These are phyloP conservation scores for Leishmania arabica DNA, from an alignment of 208 protist species.

Conservation along the genomic window DNA sequence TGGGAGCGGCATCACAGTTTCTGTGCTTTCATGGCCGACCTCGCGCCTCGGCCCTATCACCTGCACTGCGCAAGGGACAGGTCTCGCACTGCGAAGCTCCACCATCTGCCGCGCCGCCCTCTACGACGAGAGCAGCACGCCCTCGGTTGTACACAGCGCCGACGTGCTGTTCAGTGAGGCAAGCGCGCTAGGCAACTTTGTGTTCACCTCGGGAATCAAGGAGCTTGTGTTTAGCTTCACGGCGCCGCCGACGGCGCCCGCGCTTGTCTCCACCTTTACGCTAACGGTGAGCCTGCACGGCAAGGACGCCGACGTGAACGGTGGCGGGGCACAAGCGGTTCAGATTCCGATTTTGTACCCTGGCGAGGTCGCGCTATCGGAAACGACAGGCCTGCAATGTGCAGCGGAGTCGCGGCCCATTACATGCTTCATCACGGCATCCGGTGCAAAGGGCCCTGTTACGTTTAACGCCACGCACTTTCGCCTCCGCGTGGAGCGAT, in stretches of 20 bases:
- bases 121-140: slow-evolving; percentile 29
- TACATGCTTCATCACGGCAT: slow-evolving; percentile 36
- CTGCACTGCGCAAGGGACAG: slow-evolving; percentile 28
- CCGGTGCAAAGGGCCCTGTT: slow-evolving; percentile 36
- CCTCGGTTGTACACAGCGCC: slow-evolving; percentile 34
- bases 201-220: slow-evolving; percentile 35
- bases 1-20: slow-evolving; percentile 39
- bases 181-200: slow-evolving; percentile 39
- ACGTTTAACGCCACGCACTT: slow-evolving; percentile 39
- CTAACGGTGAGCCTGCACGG: slow-evolving; percentile 28
- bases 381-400: slow-evolving; percentile 33
- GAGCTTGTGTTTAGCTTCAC: slow-evolving; percentile 49
- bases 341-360: slow-evolving; percentile 47
- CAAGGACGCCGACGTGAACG: neutral
- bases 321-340: slow-evolving; percentile 9
- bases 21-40: slow-evolving; percentile 40
- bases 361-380: slow-evolving; percentile 26
- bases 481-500: slow-evolving; percentile 29
- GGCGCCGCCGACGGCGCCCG: slow-evolving; percentile 16
- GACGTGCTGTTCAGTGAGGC: slow-evolving; percentile 46
- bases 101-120: slow-evolving; percentile 36
- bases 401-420: slow-evolving; percentile 32
- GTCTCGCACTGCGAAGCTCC: slow-evolving; percentile 38
- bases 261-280: slow-evolving; percentile 30
- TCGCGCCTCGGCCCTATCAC: slow-evolving; percentile 34